phyloP scores from a whole-genome alignment of 148 eudicot genomes.

The Amaranthus palmeri region DNA sequence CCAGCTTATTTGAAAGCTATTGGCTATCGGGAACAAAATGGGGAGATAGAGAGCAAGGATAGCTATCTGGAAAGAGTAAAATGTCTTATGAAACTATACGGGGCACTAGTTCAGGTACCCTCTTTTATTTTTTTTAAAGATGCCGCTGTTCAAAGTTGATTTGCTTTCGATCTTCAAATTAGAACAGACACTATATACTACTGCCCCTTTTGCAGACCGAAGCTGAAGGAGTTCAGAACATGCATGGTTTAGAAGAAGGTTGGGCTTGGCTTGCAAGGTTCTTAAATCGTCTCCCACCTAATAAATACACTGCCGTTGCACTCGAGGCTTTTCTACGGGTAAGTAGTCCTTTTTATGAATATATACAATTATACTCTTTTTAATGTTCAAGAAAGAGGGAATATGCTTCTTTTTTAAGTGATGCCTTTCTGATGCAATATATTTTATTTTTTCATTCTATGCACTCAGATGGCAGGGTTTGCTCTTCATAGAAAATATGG shows the following conservation, averaged over 20 bases:
- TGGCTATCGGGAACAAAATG: conserved; percentile 66
- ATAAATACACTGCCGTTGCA: conserved; percentile 59
- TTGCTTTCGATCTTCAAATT: background rate
- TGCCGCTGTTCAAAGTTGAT: background rate
- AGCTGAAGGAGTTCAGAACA: conserved; percentile 47
- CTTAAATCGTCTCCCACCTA: conserved; percentile 73
- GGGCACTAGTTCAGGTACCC: conserved; percentile 89
- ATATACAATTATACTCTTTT: background rate
- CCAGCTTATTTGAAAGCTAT: conserved; percentile 58
- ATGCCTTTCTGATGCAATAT: background rate
- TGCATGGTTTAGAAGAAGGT: conserved; percentile 71
- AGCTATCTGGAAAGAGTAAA: conserved; percentile 48
- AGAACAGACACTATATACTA: background rate
- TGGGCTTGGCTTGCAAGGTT: conserved; percentile 95
- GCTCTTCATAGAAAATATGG: conserved; percentile 62
- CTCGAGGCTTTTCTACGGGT: conserved; percentile 77
- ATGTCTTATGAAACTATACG: conserved; percentile 70
- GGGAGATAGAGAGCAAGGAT: conserved; percentile 54
- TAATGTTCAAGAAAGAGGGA: no score
- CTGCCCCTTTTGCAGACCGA: conserved; percentile 51
- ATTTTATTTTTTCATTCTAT: background rate
- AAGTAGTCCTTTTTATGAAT: conserved; percentile 23
- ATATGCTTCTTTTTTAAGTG: background rate
- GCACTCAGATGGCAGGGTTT: conserved; percentile 76
- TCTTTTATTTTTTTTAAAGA: background rate